Conservation (phyloP, 148 eudicot genomes). For the Fagopyrum homotropicum region DNA sequence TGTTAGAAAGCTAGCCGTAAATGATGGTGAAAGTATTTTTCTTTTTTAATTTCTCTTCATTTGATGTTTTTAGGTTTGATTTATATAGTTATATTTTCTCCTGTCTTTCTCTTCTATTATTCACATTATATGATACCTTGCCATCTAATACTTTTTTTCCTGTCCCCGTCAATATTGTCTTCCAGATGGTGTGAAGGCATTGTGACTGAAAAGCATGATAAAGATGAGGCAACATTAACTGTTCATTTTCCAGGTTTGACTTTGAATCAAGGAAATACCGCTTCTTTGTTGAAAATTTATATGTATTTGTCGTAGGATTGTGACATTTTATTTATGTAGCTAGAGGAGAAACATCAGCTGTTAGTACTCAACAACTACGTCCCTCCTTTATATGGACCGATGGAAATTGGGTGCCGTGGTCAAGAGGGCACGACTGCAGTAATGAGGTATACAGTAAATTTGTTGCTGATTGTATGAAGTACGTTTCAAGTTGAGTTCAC, state of each 20-base stretch:
- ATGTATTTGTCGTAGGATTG: neutral
- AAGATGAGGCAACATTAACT: slow-evolving; percentile 55
- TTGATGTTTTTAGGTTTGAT: neutral
- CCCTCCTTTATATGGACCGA: slow-evolving; percentile 69
- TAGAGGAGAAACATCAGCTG: slow-evolving; percentile 53
- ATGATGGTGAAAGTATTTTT: neutral
- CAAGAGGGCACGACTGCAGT: slow-evolving; percentile 18
- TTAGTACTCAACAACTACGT: slow-evolving; percentile 72
- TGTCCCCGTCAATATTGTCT: neutral
- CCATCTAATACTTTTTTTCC: neutral
- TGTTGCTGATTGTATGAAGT: too few relatives aligned
- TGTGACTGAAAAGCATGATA: slow-evolving; percentile 56
- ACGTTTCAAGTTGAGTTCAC: slow-evolving; percentile 1
- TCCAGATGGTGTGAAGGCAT: slow-evolving; percentile 92
- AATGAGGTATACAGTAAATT: neutral
- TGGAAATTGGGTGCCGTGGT: slow-evolving; percentile 78
- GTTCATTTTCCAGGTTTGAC: slow-evolving; percentile 75
- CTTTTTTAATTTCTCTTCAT: neutral
- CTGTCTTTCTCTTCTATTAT: neutral
- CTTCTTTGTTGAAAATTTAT: too few relatives aligned
- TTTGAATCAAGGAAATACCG: neutral
- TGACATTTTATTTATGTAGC: slow-evolving; percentile 23
- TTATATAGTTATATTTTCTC: neutral
- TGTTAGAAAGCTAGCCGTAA: neutral
- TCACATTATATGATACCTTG: neutral